Evolutionary conservation across 192 early-diverging fungal species (phyloP), one percentile per base, ranked within the genome.

Genomic region (Mortierella antarctica): DNA sequence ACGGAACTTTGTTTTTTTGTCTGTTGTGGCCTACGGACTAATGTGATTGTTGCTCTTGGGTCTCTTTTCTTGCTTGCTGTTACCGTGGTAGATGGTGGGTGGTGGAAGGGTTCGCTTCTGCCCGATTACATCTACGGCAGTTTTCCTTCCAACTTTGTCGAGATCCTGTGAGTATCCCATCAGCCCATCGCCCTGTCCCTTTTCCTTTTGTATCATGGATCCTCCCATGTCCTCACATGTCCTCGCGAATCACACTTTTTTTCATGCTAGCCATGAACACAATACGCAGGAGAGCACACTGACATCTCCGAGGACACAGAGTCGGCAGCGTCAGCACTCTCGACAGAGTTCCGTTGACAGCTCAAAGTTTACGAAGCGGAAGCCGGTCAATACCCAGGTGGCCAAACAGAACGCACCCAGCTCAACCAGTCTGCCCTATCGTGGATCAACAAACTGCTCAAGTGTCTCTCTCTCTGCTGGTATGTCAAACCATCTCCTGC

Each of bases 141-240:
- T 20, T 80, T 80, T 31, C 77, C 77, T 2, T 80, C 70, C 53
- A 80, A 80, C 60, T 80, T 80, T 68, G 77, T 80, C 40, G 65
- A 80, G 49, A 17, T 67, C 40, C 18, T 80, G 77, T 80, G 72
- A 20, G 62, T 23, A 7, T 5, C 39, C 31, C 3, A 31, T 31
- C 3, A 31, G 31, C 3, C 31, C 31, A 31, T 31, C 1, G 31
- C 31, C 31, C 3, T 31, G 31, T 31, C 31, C 31, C 31, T 31
- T 1, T 17, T n/a, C 31, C 49, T 45, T 14, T 41, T 54, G 7
- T 49, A 12, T 15, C 18, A 21, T 55, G 14, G 9, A 54, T 42
- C 9, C 45, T 46, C 13, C 3, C 18, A 7, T 23, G 49, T 6
- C 11, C 62, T 53, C 20, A 7, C 20, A 63, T 45, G 14, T 31